Conservation (phyloP, 2,329 filamentous ascomycete species). For the Macrophomina phaseolina region DNA sequence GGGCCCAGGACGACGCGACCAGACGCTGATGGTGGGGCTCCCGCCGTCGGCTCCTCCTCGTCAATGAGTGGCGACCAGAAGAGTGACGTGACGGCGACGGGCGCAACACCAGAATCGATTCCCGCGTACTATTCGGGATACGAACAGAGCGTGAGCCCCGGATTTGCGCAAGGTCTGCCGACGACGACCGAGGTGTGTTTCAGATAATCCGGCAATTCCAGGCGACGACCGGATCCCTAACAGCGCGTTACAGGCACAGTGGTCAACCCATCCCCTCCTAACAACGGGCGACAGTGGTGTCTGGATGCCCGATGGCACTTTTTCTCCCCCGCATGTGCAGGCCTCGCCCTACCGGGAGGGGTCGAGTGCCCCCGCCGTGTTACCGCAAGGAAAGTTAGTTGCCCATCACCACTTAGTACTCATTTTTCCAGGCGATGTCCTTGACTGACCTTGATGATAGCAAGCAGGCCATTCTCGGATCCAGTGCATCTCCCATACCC, state of each 20-base stretch:
- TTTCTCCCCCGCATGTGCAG: constrained; percentile 23
- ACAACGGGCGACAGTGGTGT: constrained; percentile 24
- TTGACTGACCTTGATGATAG: constrained; percentile 7
- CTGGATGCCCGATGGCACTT: constrained; percentile 23
- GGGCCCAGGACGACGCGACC: constrained; percentile 27
- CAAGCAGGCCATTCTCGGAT: constrained; percentile 18
- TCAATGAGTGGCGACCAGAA: constrained; percentile 17
- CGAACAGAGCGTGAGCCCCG: constrained; percentile 20
- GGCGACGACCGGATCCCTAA: constrained; percentile 8
- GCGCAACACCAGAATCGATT: constrained; percentile 14
- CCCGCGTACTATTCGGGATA: constrained; percentile 21
- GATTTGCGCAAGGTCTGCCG: constrained; percentile 16
- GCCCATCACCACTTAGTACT: not conserved
- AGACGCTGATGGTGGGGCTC: not conserved
- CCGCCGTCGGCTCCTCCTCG: constrained; percentile 16
- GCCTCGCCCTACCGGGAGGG: constrained; percentile 19
- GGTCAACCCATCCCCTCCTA: constrained; percentile 25
- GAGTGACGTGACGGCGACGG: constrained; percentile 17
- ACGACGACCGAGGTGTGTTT: constrained; percentile 21
- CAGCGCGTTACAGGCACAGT: constrained; percentile 17
- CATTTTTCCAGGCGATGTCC: not conserved
- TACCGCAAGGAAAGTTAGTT: constrained; percentile 23
- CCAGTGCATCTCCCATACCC: constrained; percentile 3
- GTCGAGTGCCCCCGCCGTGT: constrained; percentile 20
- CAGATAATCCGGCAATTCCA: constrained; percentile 1